These are phyloP conservation scores for Piromyces finnis DNA, from an alignment of 192 early-diverging fungal species.

Conservation along the genomic window DNA sequence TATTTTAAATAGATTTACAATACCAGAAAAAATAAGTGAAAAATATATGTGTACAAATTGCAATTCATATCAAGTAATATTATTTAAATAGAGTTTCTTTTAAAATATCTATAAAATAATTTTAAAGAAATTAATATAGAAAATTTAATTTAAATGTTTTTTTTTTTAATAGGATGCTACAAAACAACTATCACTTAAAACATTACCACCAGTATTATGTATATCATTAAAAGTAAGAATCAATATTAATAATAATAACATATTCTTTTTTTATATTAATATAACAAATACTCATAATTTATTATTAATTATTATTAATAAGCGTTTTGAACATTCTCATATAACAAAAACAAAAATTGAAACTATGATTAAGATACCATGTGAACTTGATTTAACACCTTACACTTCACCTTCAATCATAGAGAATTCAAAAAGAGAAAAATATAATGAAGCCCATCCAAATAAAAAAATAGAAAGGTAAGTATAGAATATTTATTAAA, in stretches of 20 bases:
- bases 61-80: slow-evolving; percentile 13
- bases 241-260: not conserved
- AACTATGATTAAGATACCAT: slow-evolving; percentile 65
- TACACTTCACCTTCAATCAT: slow-evolving; percentile 44
- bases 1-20: slow-evolving; percentile 40
- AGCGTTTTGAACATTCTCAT: slow-evolving; percentile 71
- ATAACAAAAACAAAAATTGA: slow-evolving; percentile 59
- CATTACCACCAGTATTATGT: slow-evolving; percentile 57
- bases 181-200: slow-evolving; percentile 76
- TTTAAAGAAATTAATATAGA: too few relatives aligned
- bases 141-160: slow-evolving; percentile 2
- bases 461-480: slow-evolving; percentile 1
- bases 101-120: too few relatives aligned
- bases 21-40: slow-evolving; percentile 55
- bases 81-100: too few relatives aligned
- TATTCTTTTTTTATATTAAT: too few relatives aligned
- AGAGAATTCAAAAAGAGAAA: slow-evolving; percentile 11
- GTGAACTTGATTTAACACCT: slow-evolving; percentile 75
- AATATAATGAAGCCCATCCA: not conserved
- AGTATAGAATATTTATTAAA: too few relatives aligned
- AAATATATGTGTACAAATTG: slow-evolving; percentile 56
- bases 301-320: not conserved
- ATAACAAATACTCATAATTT: too few relatives aligned
- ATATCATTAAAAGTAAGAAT: not conserved
- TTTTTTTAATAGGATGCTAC: slow-evolving; percentile 37